Percentiles rank a stretch among this genome's conserved stretches.
Evolutionary conservation across 441 rosid species (phyloP).

Genomic region (Cnidoscolus chayamansa): DNA sequence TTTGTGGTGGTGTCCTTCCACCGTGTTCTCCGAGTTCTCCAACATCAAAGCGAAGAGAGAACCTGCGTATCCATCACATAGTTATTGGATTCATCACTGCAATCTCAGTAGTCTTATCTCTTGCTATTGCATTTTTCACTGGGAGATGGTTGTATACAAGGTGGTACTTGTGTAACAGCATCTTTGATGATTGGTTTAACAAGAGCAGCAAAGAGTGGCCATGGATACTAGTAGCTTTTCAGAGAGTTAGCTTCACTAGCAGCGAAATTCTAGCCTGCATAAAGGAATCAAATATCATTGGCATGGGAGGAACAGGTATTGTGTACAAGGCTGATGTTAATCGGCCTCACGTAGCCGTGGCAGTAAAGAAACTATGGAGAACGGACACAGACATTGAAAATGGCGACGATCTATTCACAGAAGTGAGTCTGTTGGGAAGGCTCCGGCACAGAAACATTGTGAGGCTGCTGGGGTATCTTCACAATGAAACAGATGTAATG

Average conservation of each 20-base stretch:
- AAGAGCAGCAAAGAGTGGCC: conserved; percentile 71
- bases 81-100: conserved; percentile 53
- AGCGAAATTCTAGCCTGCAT: conserved; percentile 61
- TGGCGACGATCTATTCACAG: conserved; percentile 77
- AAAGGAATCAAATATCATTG: conserved; percentile 68
- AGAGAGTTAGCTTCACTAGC: conserved; percentile 64
- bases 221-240: conserved; percentile 79
- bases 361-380: conserved; percentile 86
- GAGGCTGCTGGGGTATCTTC: conserved; percentile 73
- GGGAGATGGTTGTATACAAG: conserved; percentile 43
- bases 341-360: conserved; percentile 45
- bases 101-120: conserved; percentile 42
- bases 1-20: conserved; percentile 69
- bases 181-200: conserved; percentile 39
- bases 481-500: conserved; percentile 78
- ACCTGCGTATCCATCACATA: conserved; percentile 44
- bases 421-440: conserved; percentile 86
- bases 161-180: conserved; percentile 47
- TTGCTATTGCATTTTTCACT: conserved; percentile 40
- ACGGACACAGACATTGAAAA: conserved; percentile 52
- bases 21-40: conserved; percentile 42
- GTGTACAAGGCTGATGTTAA: conserved; percentile 76
- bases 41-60: conserved; percentile 28
- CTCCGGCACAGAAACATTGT: conserved; percentile 90
- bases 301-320: conserved; percentile 80